Evolutionary conservation across 1,284 basidiomycete genomes (phyloP).

Genomic region (Omphalotus olearius): DNA sequence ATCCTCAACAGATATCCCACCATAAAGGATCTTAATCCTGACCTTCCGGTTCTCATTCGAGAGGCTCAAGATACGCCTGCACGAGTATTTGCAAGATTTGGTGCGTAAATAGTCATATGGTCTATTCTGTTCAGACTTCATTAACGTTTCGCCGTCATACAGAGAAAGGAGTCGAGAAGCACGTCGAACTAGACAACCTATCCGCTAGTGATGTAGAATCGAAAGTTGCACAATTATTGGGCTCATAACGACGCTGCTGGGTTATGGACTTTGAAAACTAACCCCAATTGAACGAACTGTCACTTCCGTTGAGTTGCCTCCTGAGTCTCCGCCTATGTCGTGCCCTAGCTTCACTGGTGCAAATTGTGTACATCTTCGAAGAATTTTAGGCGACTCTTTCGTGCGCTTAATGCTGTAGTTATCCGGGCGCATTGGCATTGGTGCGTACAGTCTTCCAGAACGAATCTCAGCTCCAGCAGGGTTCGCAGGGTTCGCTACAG

Average conservation of each 20-base stretch:
- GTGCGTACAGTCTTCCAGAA: too few relatives aligned
- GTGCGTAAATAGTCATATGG: conserved; percentile 47
- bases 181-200: conserved; percentile 78
- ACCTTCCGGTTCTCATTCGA: conserved; percentile 85
- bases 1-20: conserved; percentile 75
- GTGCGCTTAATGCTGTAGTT: too few relatives aligned
- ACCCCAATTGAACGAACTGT: too few relatives aligned
- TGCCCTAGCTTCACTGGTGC: too few relatives aligned
- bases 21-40: conserved; percentile 87
- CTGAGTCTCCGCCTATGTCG: too few relatives aligned
- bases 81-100: conserved; percentile 86
- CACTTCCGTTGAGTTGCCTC: too few relatives aligned
- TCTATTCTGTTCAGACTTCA: not conserved
- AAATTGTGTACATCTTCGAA: too few relatives aligned
- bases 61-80: conserved; percentile 89
- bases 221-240: conserved; percentile 61
- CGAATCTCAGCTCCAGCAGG: too few relatives aligned
- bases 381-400: too few relatives aligned
- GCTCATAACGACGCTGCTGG: conserved; percentile 22
- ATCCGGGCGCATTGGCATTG: too few relatives aligned
- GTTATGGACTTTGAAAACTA: too few relatives aligned
- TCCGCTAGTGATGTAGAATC: conserved; percentile 67
- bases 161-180: conserved; percentile 79
- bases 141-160: conserved; percentile 6
- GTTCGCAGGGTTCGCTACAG: too few relatives aligned